Base-by-base conservation (phyloP, 2,329 filamentous ascomycete species). In the Neonectria ditissima region DNA sequence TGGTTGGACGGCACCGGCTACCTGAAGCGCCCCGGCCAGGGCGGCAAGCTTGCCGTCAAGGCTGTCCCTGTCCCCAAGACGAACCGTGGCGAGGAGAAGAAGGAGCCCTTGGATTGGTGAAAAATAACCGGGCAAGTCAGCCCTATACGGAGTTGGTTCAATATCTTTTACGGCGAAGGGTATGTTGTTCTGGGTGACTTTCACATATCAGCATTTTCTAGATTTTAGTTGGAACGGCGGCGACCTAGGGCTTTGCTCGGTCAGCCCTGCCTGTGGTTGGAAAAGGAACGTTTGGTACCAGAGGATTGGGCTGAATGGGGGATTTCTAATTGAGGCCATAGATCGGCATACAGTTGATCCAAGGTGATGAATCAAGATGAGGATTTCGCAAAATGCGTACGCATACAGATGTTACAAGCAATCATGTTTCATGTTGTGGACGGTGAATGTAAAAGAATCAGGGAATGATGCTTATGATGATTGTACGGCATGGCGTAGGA, bases 1-100 rank as follows among this genome's bases (percentile, higher is more conserved):
- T 98, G 95, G 95, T 82, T 98, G 69, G 93, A 97, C 75, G 96
- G 95, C 34, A 89, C 86, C 44, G 92, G 89, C 0, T 98, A 97
- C 78, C 84, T 98, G 63, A 87, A 83, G 81, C 79, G 86, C 51
- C 83, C 82, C 72, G 85, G 84, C 45, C 80, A 83, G 76, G 83
- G 82, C 20, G 87, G 87, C 37, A 84, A 82, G 75, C 76, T 89
- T 69, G 82, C 84, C 10, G 86, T 81, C 34, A 88, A 89, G 81
- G 82, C 88, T 20, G 84, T 84, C 11, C 89, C 92, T 5, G 90
- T 97, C 43, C 93, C 94, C 41, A 95, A 90, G 83, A 97, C 94
- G 66, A 97, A 97, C 81, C 84, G 93, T 16, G 94, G 94, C 1
- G 91, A 97, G 79, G 88, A 90, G 73, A 89, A 94, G 78, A 90